phyloP scores from a whole-genome alignment of 768 basidiomycete species.

The Suillus fuscotomentosus region DNA sequence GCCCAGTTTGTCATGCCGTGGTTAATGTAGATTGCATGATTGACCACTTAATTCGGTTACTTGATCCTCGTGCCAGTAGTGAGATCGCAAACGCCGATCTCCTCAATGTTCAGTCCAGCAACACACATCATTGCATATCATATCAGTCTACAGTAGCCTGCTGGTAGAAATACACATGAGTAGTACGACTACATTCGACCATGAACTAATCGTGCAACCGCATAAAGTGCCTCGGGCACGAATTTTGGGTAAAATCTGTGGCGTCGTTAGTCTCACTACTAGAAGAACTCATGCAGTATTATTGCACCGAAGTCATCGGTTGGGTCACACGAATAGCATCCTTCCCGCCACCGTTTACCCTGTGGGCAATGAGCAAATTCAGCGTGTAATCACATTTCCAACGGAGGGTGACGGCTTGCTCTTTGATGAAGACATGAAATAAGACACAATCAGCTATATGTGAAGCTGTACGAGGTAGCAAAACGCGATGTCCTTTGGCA shows the following conservation, averaged over 20 bases:
- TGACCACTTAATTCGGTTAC: too few relatives aligned
- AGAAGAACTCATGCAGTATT: neutral
- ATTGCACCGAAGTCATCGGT: conserved; percentile 69
- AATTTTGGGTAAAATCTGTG: conserved; percentile 27
- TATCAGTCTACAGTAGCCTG: neutral
- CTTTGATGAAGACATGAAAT: conserved; percentile 12
- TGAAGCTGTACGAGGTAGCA: neutral
- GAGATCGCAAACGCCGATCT: too few relatives aligned
- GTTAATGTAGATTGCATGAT: too few relatives aligned
- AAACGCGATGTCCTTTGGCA: neutral
- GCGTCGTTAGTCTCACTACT: neutral
- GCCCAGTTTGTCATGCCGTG: too few relatives aligned
- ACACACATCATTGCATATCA: too few relatives aligned
- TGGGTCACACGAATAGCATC: conserved; percentile 85
- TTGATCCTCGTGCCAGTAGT: too few relatives aligned
- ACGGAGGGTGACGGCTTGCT: neutral
- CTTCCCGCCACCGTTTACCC: conserved; percentile 67
- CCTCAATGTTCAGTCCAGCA: too few relatives aligned
- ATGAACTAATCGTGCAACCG: conserved; percentile 21
- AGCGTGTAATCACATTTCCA: conserved; percentile 58
- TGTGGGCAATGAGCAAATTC: conserved; percentile 93
- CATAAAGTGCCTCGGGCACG: conserved; percentile 29
- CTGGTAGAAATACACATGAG: conserved; percentile 1
- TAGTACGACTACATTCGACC: neutral
- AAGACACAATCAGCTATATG: conserved; percentile 18